phyloP scores from a whole-genome alignment of 441 rosid genomes.

The Breynia disticha region DNA sequence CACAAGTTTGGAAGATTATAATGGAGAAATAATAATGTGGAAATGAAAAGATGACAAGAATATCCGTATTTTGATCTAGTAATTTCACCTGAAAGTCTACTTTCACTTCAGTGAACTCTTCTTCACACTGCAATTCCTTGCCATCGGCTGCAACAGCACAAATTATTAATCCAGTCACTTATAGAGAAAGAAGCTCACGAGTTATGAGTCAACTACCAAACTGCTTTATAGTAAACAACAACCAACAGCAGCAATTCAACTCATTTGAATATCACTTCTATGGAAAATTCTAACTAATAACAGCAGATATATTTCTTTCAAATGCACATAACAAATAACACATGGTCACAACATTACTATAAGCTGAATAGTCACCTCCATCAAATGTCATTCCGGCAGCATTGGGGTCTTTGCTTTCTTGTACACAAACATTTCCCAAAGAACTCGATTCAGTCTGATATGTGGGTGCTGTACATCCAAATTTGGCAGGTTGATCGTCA shows the following conservation, averaged over 20 bases:
- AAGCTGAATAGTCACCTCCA: conserved; percentile 11
- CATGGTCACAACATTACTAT: too few species aligned
- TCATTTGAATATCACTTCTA: too few species aligned
- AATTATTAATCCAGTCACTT: background rate
- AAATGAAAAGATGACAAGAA: background rate
- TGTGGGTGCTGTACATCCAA: conserved; percentile 10
- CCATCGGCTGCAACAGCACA: conserved; percentile 31
- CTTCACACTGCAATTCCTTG: conserved; percentile 32
- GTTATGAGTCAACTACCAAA: too few species aligned
- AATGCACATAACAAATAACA: too few species aligned
- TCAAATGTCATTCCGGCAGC: conserved; percentile 16
- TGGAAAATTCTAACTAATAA: too few species aligned
- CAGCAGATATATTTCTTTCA: too few species aligned
- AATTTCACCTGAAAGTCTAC: conserved; percentile 54
- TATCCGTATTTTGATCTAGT: background rate
- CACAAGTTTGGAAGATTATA: background rate
- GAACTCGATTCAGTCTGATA: conserved; percentile 25
- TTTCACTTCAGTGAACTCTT: conserved; percentile 54
- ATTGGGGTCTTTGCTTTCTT: conserved; percentile 20
- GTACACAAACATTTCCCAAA: conserved; percentile 13
- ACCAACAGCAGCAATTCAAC: too few species aligned
- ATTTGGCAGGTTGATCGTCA: conserved; percentile 18
- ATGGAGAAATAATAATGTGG: background rate
- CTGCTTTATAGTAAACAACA: too few species aligned
- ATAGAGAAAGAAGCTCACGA: too few species aligned